Evolutionary conservation across 2,329 filamentous ascomycete genomes (phyloP), one percentile per base, ranked within the genome.

Genomic region (Fusarium nurragi): DNA sequence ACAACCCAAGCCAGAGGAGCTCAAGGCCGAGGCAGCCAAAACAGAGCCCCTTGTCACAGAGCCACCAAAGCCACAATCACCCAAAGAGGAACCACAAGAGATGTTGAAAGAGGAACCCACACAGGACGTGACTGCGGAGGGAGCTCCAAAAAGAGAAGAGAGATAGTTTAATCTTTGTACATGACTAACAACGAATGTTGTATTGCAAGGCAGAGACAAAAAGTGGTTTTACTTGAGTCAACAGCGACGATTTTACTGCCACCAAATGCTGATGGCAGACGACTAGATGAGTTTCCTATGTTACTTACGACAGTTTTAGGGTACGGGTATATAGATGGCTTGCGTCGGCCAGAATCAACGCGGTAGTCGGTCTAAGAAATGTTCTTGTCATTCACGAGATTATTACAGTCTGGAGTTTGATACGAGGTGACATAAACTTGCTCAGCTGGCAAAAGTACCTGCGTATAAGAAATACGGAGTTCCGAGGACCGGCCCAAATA

Each of bases 261-360:
- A 56, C 44, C 46, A 34, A 3, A 40, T 5, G 22, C 34, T 38
- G 64, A 51, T 61, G 60, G 28, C 32, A 43, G 44, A 65, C 22
- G 54, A 67, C 37, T 60, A 59, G 43, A 67, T 56, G 60, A 67
- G 50, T 60, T 65, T 64, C 23, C n/a, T 57, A 60, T 67, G 54
- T 67, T 47, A 44, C 44, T 47, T 22, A 65, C 52, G 61, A 62
- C 32, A 46, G 37, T 28, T 26, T 41, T 54, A 41, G 48, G 41
- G 41, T 47, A 46, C 22, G 28, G 40, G 38, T 59, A 55, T 21
- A 36, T 60, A 60, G 38, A 60, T 56, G 28, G 19, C 23, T 36
- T 39, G n/a, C 18, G 30, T 51, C 50, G 40, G 21, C 39, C 19
- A 11, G 51, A 25, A 40, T 45, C 39, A 60, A 53, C 18, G 38